These are phyloP conservation scores for Cucurbita moschata DNA, from an alignment of 306 rosid genomes.

Conservation along the genomic window DNA sequence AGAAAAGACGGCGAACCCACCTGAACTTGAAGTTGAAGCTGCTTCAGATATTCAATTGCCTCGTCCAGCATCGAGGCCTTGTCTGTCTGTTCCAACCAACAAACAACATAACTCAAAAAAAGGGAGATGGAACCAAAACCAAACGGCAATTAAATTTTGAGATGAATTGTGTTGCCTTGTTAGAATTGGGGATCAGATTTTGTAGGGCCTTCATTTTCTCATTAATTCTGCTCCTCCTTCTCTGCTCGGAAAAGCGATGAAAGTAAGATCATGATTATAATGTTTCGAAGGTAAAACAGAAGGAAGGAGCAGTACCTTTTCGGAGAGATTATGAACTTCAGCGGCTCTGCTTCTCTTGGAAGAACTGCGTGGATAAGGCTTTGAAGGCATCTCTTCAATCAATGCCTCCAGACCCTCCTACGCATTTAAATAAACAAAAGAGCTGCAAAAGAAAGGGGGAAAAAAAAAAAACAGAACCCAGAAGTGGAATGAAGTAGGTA, in stretches of 20 bases:
- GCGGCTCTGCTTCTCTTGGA: constrained; percentile 96
- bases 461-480: neutral
- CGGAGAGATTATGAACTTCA: constrained; percentile 94
- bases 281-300: neutral
- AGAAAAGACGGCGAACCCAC: constrained; percentile 18
- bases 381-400: constrained; percentile 34
- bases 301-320: constrained; percentile 39
- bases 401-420: constrained; percentile 75
- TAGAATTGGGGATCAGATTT: constrained; percentile 83
- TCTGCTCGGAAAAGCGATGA: constrained; percentile 26
- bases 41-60: constrained; percentile 93
- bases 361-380: constrained; percentile 34
- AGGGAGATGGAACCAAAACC: neutral
- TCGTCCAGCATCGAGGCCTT: constrained; percentile 98
- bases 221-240: constrained; percentile 94
- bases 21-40: constrained; percentile 99
- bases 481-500: constrained; percentile 8
- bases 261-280: neutral
- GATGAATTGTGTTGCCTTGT: constrained; percentile 35
- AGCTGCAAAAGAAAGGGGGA: neutral
- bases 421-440: neutral
- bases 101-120: constrained; percentile 5
- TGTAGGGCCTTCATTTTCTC: constrained; percentile 96
- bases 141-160: neutral
- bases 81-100: constrained; percentile 48